phyloP scores from a whole-genome alignment of 495 filamentous ascomycete species.

The Haplographium delicatum region DNA sequence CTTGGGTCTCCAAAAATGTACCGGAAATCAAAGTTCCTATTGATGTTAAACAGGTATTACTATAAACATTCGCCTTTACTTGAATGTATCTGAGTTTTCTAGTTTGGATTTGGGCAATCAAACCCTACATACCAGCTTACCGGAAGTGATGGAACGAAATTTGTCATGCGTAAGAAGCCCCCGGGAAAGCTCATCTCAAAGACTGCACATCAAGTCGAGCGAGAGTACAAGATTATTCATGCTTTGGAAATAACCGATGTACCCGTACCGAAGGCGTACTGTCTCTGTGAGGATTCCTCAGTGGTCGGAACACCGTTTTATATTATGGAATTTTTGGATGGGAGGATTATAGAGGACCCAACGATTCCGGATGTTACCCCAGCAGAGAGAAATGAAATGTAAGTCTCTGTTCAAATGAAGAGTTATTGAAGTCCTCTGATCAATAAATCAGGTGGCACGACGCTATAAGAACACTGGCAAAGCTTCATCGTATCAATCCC shows the following conservation, averaged over 20 bases:
- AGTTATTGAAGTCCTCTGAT: neutral
- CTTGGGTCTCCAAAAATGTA: conserved; percentile 68
- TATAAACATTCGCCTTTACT: neutral
- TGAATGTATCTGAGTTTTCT: conserved; percentile 4
- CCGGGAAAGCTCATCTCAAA: conserved; percentile 86
- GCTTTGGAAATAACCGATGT: conserved; percentile 76
- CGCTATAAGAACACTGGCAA: conserved; percentile 77
- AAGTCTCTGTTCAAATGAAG: conserved; percentile 15
- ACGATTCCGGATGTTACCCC: conserved; percentile 65
- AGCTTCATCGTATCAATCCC: conserved; percentile 72
- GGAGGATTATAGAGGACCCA: conserved; percentile 86
- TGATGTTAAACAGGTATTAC: conserved; percentile 75
- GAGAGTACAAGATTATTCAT: conserved; percentile 86
- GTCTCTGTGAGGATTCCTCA: conserved; percentile 72
- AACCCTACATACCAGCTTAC: conserved; percentile 94
- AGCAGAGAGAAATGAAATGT: conserved; percentile 66
- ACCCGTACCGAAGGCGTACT: conserved; percentile 78
- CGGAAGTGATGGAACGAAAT: conserved; percentile 57
- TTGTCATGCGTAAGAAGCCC: conserved; percentile 92
- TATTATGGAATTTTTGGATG: conserved; percentile 91
- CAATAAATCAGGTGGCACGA: conserved; percentile 61
- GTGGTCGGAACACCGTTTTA: conserved; percentile 92
- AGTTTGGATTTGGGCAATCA: conserved; percentile 96
- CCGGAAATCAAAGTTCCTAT: conserved; percentile 76
- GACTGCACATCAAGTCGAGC: conserved; percentile 92